These are phyloP conservation scores for Eudorina sp. DNA, from an alignment of 139 green algal genomes.

Conservation along the genomic window DNA sequence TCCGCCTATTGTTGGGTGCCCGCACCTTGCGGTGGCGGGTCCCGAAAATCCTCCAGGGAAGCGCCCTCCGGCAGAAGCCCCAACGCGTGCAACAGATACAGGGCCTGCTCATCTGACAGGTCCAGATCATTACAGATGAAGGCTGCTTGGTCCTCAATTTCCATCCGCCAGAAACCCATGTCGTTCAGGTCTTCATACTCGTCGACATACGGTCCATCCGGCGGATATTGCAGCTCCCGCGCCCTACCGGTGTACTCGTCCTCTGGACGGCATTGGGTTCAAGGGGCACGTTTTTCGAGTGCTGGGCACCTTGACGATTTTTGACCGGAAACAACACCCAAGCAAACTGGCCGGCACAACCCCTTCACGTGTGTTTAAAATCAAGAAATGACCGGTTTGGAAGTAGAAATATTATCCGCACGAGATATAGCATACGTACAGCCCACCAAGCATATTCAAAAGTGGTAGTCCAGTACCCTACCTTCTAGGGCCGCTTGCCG, in stretches of 20 bases:
- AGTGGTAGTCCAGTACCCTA: too few species aligned
- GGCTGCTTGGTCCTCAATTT: conserved; percentile 36
- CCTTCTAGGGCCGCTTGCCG: conserved; percentile 9
- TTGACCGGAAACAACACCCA: too few species aligned
- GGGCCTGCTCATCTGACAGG: conserved; percentile 34
- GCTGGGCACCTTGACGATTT: too few species aligned
- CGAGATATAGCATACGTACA: too few species aligned
- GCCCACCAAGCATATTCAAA: too few species aligned
- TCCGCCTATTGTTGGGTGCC: background rate
- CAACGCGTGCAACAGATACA: conserved; percentile 36
- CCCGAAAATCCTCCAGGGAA: background rate
- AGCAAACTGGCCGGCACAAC: too few species aligned
- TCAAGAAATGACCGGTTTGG: too few species aligned
- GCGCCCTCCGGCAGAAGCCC: conserved; percentile 28
- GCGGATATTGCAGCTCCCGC: background rate
- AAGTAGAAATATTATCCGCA: too few species aligned
- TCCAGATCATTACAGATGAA: conserved; percentile 48
- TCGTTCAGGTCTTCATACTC: conserved; percentile 31
- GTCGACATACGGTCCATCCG: background rate
- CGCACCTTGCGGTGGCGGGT: conserved; percentile 7
- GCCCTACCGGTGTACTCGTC: background rate
- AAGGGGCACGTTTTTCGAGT: too few species aligned
- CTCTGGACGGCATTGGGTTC: background rate
- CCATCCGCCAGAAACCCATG: conserved; percentile 19
- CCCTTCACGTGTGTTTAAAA: too few species aligned